These are phyloP conservation scores for Trypanosoma rangeli DNA, from an alignment of 208 protist species.

Conservation along the genomic window DNA sequence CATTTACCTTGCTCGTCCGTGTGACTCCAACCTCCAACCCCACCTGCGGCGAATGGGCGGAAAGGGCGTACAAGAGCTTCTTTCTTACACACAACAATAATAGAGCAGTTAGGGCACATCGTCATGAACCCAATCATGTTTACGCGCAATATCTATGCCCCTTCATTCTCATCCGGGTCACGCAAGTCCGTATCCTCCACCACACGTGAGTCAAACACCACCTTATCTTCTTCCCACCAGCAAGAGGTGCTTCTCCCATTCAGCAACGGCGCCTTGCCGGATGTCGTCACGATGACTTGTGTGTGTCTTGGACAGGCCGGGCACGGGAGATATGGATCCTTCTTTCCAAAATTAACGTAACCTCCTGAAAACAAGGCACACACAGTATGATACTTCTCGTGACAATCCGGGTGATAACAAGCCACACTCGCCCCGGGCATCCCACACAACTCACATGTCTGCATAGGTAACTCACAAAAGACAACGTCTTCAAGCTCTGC, in stretches of 20 bases:
- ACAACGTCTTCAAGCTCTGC: constrained; percentile 74
- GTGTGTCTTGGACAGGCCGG: constrained; percentile 83
- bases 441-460: constrained; percentile 65
- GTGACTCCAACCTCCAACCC: no score
- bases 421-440: constrained; percentile 64
- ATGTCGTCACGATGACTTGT: constrained; percentile 40
- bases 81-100: no score
- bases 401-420: constrained; percentile 87
- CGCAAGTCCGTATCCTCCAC: constrained; percentile 74
- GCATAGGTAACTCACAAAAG: constrained; percentile 49
- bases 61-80: background rate
- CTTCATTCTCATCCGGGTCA: constrained; percentile 85
- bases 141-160: constrained; percentile 18
- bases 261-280: constrained; percentile 9
- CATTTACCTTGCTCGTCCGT: no score
- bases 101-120: background rate
- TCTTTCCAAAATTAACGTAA: constrained; percentile 89
- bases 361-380: constrained; percentile 46
- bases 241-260: constrained; percentile 17
- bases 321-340: constrained; percentile 78
- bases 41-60: no score
- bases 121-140: constrained; percentile 8
- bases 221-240: constrained; percentile 74
- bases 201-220: constrained; percentile 83
- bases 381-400: constrained; percentile 72